Conservation (phyloP, 108 stramenopile species). For the Cylindrotheca closterium region DNA sequence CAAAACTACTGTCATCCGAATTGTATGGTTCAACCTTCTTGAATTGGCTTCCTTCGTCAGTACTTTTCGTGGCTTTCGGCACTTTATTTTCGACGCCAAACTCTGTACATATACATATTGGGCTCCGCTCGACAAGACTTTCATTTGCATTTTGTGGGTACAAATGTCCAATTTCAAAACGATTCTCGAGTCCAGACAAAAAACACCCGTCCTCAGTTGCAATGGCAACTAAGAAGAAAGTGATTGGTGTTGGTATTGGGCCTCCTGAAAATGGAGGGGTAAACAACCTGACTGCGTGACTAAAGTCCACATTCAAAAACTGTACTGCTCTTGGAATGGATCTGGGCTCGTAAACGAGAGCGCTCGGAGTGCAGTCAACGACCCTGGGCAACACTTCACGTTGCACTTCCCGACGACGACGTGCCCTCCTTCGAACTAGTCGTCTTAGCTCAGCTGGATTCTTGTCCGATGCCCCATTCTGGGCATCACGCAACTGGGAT, state of each 20-base stretch:
- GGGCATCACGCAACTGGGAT: background rate
- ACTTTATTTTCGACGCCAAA: constrained; percentile 5
- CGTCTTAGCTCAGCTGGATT: constrained; percentile 5
- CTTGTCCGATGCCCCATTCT: background rate
- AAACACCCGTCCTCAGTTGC: constrained; percentile 89
- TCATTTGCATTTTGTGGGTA: constrained; percentile 48
- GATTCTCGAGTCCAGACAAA: constrained; percentile 58
- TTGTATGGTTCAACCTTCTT: constrained; percentile 8
- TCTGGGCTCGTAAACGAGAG: background rate
- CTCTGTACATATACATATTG: constrained; percentile 58
- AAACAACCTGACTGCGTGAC: constrained; percentile 63
- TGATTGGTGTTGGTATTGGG: constrained; percentile 60
- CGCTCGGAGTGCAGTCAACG: constrained; percentile 8
- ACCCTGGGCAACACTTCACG: constrained; percentile 38
- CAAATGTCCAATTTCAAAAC: constrained; percentile 82
- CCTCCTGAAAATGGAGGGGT: constrained; percentile 78
- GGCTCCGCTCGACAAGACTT: constrained; percentile 52
- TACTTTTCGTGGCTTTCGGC: background rate
- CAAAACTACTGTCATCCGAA: constrained; percentile 30
- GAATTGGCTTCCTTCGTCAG: background rate
- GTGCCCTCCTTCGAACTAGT: background rate
- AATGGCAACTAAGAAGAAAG: constrained; percentile 75
- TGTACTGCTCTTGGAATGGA: constrained; percentile 42
- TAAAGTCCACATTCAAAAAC: constrained; percentile 67
- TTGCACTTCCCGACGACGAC: constrained; percentile 29